Percentiles rank a stretch among this genome's conserved stretches.
phyloP scores from a whole-genome alignment of 805 yeast species.

The Ogataea nitratoaversa region DNA sequence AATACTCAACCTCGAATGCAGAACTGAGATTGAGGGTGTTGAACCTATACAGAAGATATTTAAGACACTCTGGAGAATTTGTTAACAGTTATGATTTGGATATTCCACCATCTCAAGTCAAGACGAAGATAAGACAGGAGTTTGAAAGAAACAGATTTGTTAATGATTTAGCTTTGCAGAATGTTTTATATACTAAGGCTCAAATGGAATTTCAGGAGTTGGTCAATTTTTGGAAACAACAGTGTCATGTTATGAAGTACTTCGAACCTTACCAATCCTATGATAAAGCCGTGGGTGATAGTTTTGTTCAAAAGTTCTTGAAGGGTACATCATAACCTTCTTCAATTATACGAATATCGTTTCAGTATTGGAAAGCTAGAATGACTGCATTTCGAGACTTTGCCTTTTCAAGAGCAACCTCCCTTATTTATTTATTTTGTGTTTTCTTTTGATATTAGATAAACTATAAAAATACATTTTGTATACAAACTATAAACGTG shows the following conservation, averaged over 20 bases:
- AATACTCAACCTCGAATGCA: conserved; percentile 53
- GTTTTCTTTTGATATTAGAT: no score
- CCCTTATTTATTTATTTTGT: no score
- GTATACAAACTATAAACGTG: neutral
- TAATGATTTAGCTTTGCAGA: conserved; percentile 57
- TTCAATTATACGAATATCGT: no score
- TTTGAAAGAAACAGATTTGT: conserved; percentile 81
- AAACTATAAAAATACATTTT: neutral
- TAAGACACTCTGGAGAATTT: conserved; percentile 48
- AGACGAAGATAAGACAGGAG: conserved; percentile 84
- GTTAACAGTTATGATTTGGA: conserved; percentile 68
- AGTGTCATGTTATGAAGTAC: conserved; percentile 77
- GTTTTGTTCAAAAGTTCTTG: conserved; percentile 69
- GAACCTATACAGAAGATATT: conserved; percentile 67
- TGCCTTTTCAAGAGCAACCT: no score
- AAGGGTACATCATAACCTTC: conserved; percentile 50
- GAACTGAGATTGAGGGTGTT: conserved; percentile 65
- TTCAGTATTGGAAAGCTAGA: no score
- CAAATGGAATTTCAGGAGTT: conserved; percentile 90
- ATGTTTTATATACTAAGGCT: conserved; percentile 73
- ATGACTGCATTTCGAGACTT: no score
- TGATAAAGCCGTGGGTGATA: conserved; percentile 50
- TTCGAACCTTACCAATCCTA: conserved; percentile 64
- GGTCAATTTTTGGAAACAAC: conserved; percentile 87
- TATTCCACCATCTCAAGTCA: conserved; percentile 71